Base-by-base conservation (phyloP, 2,329 filamentous ascomycete species). In the Fusarium succisae region DNA sequence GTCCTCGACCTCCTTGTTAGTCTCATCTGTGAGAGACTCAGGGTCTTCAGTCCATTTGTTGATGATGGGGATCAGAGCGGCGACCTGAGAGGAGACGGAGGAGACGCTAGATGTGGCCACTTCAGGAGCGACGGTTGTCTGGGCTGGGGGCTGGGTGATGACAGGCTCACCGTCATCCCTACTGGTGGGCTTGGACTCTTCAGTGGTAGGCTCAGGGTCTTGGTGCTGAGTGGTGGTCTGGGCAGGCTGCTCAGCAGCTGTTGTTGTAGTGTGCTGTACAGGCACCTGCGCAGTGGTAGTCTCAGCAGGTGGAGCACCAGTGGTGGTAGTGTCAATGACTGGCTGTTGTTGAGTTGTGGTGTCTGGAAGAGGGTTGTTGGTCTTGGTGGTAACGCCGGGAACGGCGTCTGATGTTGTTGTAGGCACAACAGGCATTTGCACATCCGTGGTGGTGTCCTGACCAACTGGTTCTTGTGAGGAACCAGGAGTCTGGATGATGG, bases 1-100 rank as follows among this genome's bases (percentile, higher is more conserved):
- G 5, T 71, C 55, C 24, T 76, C 61, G 2, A 76, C 66, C 39
- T 69, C 28, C 24, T 73, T 59, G 45, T 63, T 70, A 5, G 73
- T 76, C 18, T 73, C 55, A n/a, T 66, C 70, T 30, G 66, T 69
- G 39, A 75, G 72, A 30, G 32, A 43, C n/a, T 65, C 51, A 1
- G 68, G 58, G 14, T 75, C 51, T 4, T 41, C 48, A 30, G 69
- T 70, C 72, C 72, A 75, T 10, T 61, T 58, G 50, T 74, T 68
- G 45, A 75, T 74, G 30, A 75, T 43, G 13, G 71, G 71, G 17
- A 75, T 54, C 13, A 75, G 55, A 35, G 50, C 69, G 1, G 57
- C 24, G 37, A 75, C 63, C n/a, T 74, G 68, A 3, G 68, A 62
- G 5, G 71, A 74, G 5, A 70, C 64, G 9, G 72, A 74, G 4